Percentiles rank a stretch among this genome's conserved stretches.
These are phyloP conservation scores for Lipomyces chichibuensis DNA, from an alignment of 805 yeast species.

Conservation along the genomic window DNA sequence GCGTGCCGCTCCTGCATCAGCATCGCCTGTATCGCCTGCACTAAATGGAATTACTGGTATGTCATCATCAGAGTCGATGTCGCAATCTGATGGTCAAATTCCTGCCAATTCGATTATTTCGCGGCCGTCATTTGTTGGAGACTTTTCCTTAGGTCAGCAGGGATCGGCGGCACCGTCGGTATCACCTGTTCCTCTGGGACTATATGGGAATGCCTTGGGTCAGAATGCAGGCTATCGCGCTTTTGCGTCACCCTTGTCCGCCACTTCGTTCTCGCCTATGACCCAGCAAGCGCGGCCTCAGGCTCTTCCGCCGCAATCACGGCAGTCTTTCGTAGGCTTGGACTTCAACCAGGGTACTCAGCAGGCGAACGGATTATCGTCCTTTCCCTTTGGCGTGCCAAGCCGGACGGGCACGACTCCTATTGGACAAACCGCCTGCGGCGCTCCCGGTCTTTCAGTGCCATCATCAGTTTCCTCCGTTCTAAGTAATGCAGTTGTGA, in stretches of 20 bases:
- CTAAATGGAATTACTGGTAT: neutral
- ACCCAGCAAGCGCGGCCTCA: constrained; percentile 11
- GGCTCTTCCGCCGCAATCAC: constrained; percentile 5
- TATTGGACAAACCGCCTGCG: constrained; percentile 4
- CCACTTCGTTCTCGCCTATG: constrained; percentile 11
- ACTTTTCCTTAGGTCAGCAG: constrained; percentile 3
- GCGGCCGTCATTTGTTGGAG: constrained; percentile 11
- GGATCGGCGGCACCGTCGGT: neutral
- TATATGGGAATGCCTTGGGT: constrained; percentile 1
- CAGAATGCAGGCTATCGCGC: constrained; percentile 17
- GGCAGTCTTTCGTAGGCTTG: constrained; percentile 11
- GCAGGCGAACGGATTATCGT: constrained; percentile 3
- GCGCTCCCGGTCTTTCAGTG: constrained; percentile 5
- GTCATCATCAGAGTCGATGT: neutral
- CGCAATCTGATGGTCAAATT: constrained; percentile 8
- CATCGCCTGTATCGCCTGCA: constrained; percentile 8
- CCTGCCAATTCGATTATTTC: neutral
- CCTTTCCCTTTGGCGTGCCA: constrained; percentile 17
- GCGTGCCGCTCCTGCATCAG: neutral
- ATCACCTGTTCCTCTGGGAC: constrained; percentile 2
- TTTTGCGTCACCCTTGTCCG: constrained; percentile 21
- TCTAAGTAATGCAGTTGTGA: neutral
- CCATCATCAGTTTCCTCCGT: constrained; percentile 6
- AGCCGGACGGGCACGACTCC: constrained; percentile 13
- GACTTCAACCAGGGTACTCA: constrained; percentile 13